These are phyloP conservation scores for Diutina rugosa DNA, from an alignment of 1,139 yeast species.

Conservation along the genomic window DNA sequence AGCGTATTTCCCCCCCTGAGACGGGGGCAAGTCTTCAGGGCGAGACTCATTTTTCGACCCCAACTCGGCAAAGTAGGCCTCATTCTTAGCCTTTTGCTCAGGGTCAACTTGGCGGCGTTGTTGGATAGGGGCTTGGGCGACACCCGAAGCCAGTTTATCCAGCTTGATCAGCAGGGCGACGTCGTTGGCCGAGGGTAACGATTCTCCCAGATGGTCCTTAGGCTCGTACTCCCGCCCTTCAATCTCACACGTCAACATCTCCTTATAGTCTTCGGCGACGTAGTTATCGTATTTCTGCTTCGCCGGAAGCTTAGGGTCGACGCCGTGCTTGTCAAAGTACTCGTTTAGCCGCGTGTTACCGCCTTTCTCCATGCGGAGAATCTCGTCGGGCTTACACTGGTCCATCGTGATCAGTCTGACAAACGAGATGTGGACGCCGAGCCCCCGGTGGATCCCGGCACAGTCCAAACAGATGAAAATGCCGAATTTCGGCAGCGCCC, in stretches of 20 bases:
- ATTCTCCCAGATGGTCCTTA: constrained; percentile 45
- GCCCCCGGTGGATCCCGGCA: constrained; percentile 91
- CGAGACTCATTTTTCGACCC: constrained; percentile 63
- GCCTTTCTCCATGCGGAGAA: constrained; percentile 84
- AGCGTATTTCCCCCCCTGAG: constrained; percentile 85
- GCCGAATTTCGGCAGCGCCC: constrained; percentile 99
- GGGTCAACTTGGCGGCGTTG: not conserved
- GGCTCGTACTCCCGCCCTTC: constrained; percentile 65
- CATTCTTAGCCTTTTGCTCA: constrained; percentile 33
- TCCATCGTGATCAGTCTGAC: constrained; percentile 96
- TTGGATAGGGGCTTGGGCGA: constrained; percentile 1
- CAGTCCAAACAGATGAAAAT: constrained; percentile 93
- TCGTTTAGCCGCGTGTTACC: constrained; percentile 71
- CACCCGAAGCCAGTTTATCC: not conserved
- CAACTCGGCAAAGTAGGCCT: constrained; percentile 66
- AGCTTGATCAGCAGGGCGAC: constrained; percentile 7
- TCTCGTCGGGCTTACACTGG: constrained; percentile 88
- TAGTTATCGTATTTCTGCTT: constrained; percentile 72
- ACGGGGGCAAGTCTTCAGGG: constrained; percentile 76
- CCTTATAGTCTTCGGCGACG: constrained; percentile 91
- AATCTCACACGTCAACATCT: constrained; percentile 58
- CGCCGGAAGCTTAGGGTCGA: constrained; percentile 52
- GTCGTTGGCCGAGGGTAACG: constrained; percentile 21
- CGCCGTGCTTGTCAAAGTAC: constrained; percentile 64
- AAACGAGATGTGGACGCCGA: constrained; percentile 94